phyloP scores from a whole-genome alignment of 306 rosid genomes.

The Castanospermum australe region DNA sequence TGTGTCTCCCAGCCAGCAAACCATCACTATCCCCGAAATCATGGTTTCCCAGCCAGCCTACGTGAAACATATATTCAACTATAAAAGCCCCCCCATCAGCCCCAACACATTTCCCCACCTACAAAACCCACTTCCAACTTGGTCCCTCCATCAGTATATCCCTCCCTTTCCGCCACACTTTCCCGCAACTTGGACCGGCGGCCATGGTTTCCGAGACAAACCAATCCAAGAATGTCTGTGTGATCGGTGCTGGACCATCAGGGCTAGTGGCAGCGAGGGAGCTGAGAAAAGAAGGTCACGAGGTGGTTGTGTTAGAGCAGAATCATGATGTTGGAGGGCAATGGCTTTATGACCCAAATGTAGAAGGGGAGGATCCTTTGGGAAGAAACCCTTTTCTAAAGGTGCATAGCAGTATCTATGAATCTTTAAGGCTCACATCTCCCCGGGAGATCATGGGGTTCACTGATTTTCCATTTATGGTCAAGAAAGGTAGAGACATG shows the following conservation, averaged over 20 bases:
- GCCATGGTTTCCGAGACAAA: conserved; percentile 60
- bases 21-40: conserved; percentile 49
- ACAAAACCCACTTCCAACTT: neutral
- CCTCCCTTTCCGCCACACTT: conserved; percentile 4
- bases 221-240: conserved; percentile 65
- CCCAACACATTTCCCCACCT: conserved; percentile 6
- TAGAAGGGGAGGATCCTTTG: conserved; percentile 63
- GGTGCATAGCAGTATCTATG: conserved; percentile 77
- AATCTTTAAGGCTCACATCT: conserved; percentile 64
- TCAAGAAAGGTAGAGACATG: conserved; percentile 74
- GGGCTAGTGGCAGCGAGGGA: conserved; percentile 91
- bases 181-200: neutral
- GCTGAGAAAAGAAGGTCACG: conserved; percentile 80
- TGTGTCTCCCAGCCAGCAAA: conserved; percentile 61
- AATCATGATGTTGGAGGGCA: conserved; percentile 92
- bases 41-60: conserved; percentile 30
- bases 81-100: conserved; percentile 32
- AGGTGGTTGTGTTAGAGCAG: conserved; percentile 67
- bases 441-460: conserved; percentile 93
- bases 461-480: conserved; percentile 74
- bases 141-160: neutral
- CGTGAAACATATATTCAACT: conserved; percentile 28
- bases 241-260: conserved; percentile 88
- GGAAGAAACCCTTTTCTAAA: conserved; percentile 54
- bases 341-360: conserved; percentile 78